A percentile compares a stretch with the other conserved stretches of the same genome.
These are phyloP conservation scores for Lodderomyces margitis DNA, from an alignment of 1,139 yeast species.

Conservation along the genomic window DNA sequence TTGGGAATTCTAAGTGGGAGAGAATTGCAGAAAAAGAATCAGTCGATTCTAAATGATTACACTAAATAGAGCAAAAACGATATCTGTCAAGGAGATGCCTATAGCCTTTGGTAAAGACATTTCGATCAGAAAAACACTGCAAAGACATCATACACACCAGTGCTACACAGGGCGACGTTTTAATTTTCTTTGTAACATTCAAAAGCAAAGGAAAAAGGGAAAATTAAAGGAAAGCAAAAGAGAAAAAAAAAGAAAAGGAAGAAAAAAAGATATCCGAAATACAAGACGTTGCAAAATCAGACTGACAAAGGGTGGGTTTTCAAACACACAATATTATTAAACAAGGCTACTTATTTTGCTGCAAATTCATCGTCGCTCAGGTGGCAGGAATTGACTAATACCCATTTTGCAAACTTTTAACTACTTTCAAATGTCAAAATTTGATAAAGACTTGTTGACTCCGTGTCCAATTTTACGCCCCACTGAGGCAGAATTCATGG, in stretches of 20 bases:
- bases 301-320: background rate
- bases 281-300: slow-evolving; percentile 2
- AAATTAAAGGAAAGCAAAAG: background rate
- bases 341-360: background rate
- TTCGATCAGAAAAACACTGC: no score
- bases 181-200: background rate
- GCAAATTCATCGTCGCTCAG: slow-evolving; percentile 10
- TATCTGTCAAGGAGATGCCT: no score
- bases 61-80: background rate
- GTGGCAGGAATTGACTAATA: slow-evolving; percentile 8
- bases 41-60: background rate
- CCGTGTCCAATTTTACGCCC: slow-evolving; percentile 63
- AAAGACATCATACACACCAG: no score
- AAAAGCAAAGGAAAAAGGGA: background rate
- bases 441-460: slow-evolving; percentile 27
- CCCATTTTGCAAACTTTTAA: slow-evolving; percentile 3
- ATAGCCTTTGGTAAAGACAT: no score
- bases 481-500: slow-evolving; percentile 49
- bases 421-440: slow-evolving; percentile 11
- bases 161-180: no score
- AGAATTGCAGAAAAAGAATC: no score
- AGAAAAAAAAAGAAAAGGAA: background rate
- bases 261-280: background rate
- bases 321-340: background rate
- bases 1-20: slow-evolving; percentile 1